Conservation (phyloP, 2,329 filamentous ascomycete species). For the Cryoendolithus antarcticus region DNA sequence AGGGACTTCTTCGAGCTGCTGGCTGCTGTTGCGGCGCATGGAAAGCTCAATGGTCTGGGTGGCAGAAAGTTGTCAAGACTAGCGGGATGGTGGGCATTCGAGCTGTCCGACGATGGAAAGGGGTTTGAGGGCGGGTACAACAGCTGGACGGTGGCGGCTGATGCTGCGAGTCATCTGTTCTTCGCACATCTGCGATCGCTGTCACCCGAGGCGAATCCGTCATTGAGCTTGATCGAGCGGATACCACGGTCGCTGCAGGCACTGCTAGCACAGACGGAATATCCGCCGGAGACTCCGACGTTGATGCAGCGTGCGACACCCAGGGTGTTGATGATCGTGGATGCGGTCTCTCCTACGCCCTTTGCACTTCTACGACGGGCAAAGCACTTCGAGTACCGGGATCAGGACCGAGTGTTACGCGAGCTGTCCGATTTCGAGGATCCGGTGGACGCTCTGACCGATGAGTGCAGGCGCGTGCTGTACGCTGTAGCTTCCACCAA, state of each 20-base stretch:
- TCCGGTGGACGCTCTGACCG: constrained; percentile 73
- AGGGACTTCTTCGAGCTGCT: constrained; percentile 94
- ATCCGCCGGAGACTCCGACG: constrained; percentile 68
- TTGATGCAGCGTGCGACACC: constrained; percentile 71
- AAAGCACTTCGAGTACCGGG: constrained; percentile 90
- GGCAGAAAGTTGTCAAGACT: constrained; percentile 88
- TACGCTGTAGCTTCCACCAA: constrained; percentile 80
- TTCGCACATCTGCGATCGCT: constrained; percentile 91
- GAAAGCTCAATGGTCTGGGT: constrained; percentile 83
- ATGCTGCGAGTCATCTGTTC: constrained; percentile 93
- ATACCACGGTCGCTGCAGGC: constrained; percentile 86
- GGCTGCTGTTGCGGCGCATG: constrained; percentile 79
- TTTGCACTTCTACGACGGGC: constrained; percentile 82
- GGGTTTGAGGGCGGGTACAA: constrained; percentile 94
- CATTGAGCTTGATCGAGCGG: constrained; percentile 65
- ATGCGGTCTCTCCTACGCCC: constrained; percentile 85
- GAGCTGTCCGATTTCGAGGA: constrained; percentile 83
- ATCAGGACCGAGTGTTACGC: constrained; percentile 72
- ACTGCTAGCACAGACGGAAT: constrained; percentile 82
- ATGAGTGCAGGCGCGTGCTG: constrained; percentile 85
- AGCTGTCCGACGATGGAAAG: constrained; percentile 72
- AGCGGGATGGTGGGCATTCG: constrained; percentile 98
- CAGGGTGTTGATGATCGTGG: constrained; percentile 93
- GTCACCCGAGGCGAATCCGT: constrained; percentile 59
- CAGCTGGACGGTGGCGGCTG: constrained; percentile 77